Percentiles rank a stretch among this genome's conserved stretches.
phyloP scores from a whole-genome alignment of 805 yeast species.

The Nakazawaea pomicola region DNA sequence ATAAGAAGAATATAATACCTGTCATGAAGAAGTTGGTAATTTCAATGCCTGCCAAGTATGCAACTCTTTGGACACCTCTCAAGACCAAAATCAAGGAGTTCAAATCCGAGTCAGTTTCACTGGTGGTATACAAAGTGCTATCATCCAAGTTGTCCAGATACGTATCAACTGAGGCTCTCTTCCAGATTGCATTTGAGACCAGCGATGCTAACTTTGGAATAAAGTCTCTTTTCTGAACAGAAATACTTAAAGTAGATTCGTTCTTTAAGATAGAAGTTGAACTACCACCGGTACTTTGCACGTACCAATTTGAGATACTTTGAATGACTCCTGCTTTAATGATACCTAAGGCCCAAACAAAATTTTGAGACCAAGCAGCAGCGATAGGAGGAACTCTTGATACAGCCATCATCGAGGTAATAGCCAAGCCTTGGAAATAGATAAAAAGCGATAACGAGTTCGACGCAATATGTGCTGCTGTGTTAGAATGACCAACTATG shows the following conservation, averaged over 20 bases:
- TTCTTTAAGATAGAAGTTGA: slow-evolving; percentile 73
- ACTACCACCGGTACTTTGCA: slow-evolving; percentile 89
- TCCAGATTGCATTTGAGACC: slow-evolving; percentile 17
- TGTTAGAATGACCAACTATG: slow-evolving; percentile 80
- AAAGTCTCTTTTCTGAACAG: slow-evolving; percentile 62
- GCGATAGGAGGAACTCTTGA: slow-evolving; percentile 92
- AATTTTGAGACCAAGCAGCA: slow-evolving; percentile 96
- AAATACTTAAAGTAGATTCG: slow-evolving; percentile 62
- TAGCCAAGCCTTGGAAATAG: slow-evolving; percentile 90
- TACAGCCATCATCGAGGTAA: slow-evolving; percentile 94
- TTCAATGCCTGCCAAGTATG: slow-evolving; percentile 80
- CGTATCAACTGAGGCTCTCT: slow-evolving; percentile 37
- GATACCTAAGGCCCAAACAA: slow-evolving; percentile 94
- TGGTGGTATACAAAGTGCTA: slow-evolving; percentile 53
- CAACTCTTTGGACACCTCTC: slow-evolving; percentile 90
- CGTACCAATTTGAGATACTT: slow-evolving; percentile 84
- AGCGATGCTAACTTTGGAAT: slow-evolving; percentile 9
- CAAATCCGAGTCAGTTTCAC: slow-evolving; percentile 58
- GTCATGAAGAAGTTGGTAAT: slow-evolving; percentile 83
- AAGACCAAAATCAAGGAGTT: slow-evolving; percentile 70
- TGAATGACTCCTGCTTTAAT: slow-evolving; percentile 76
- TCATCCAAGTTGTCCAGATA: slow-evolving; percentile 48
- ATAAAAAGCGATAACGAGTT: slow-evolving; percentile 89
- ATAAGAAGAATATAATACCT: slow-evolving; percentile 75
- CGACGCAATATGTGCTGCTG: slow-evolving; percentile 97